phyloP scores from a whole-genome alignment of 306 rosid species.

The Ormosia emarginata region DNA sequence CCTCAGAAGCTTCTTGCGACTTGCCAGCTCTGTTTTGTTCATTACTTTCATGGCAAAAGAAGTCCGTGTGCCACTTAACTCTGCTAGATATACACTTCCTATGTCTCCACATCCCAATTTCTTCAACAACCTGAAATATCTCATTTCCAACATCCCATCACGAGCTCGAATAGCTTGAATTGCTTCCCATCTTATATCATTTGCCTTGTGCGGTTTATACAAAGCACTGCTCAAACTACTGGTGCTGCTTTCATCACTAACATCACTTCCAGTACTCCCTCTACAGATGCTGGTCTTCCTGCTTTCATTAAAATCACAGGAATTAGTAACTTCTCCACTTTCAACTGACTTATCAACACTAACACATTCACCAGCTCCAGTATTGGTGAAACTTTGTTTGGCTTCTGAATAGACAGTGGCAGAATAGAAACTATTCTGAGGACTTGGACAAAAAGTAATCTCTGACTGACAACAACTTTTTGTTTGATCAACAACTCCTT shows the following conservation, averaged over 20 bases:
- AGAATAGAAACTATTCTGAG: slow-evolving; percentile 70
- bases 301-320: slow-evolving; percentile 65
- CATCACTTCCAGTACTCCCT: slow-evolving; percentile 86
- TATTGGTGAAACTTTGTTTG: slow-evolving; percentile 73
- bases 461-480: slow-evolving; percentile 38
- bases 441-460: slow-evolving; percentile 55
- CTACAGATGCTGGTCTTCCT: slow-evolving; percentile 81
- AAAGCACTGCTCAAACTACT: slow-evolving; percentile 69
- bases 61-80: slow-evolving; percentile 73
- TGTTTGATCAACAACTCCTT: slow-evolving; percentile 33
- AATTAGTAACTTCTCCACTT: slow-evolving; percentile 54
- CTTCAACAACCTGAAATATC: slow-evolving; percentile 72
- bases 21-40: slow-evolving; percentile 74
- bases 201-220: slow-evolving; percentile 85
- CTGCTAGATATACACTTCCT: slow-evolving; percentile 83
- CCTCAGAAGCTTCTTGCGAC: slow-evolving; percentile 85
- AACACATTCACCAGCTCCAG: slow-evolving; percentile 69
- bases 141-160: slow-evolving; percentile 66
- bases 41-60: slow-evolving; percentile 96
- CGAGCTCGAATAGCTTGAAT: slow-evolving; percentile 70
- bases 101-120: slow-evolving; percentile 92
- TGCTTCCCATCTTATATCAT: slow-evolving; percentile 94
- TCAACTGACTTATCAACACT: slow-evolving; percentile 71
- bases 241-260: slow-evolving; percentile 85
- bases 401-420: slow-evolving; percentile 70